phyloP scores from a whole-genome alignment of 768 basidiomycete genomes.

The Fomitopsis pulvina region DNA sequence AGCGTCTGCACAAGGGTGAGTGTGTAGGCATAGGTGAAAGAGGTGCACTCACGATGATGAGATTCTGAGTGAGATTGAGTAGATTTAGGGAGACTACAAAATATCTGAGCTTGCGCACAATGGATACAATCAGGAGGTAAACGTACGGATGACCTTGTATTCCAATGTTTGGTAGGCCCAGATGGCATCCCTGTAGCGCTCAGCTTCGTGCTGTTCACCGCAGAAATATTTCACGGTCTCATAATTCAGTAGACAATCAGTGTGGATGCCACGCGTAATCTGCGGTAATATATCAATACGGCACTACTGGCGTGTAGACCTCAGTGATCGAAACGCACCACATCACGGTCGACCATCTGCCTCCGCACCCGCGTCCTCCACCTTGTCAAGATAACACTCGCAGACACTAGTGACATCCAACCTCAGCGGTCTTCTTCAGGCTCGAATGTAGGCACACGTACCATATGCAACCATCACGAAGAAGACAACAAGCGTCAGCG shows the following conservation, averaged over 20 bases:
- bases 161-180: slow-evolving; percentile 68
- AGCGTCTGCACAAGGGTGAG: slow-evolving; percentile 39
- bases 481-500: slow-evolving; percentile 59
- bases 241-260: slow-evolving; percentile 75
- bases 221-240: slow-evolving; percentile 88
- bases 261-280: slow-evolving; percentile 78
- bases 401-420: slow-evolving; percentile 31
- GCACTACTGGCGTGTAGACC: not conserved
- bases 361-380: slow-evolving; percentile 73
- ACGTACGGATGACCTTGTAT: slow-evolving; percentile 66
- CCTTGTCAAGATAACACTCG: slow-evolving; percentile 51
- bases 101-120: slow-evolving; percentile 2
- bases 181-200: slow-evolving; percentile 66
- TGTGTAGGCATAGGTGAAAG: not conserved
- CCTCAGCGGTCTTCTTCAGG: not conserved
- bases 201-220: slow-evolving; percentile 75
- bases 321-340: slow-evolving; percentile 35
- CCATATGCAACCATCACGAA: slow-evolving; percentile 71
- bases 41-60: slow-evolving; percentile 57
- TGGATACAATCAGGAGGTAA: not conserved
- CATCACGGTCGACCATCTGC: slow-evolving; percentile 76
- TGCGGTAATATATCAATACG: slow-evolving; percentile 16
- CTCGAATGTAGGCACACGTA: slow-evolving; percentile 24
- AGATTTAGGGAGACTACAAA: slow-evolving; percentile 58
- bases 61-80: slow-evolving; percentile 73